A percentile compares a stretch with the other conserved stretches of the same genome.
These are phyloP conservation scores for Nicotiana tomentosiformis DNA, from an alignment of 257 asterid genomes.

Conservation along the genomic window DNA sequence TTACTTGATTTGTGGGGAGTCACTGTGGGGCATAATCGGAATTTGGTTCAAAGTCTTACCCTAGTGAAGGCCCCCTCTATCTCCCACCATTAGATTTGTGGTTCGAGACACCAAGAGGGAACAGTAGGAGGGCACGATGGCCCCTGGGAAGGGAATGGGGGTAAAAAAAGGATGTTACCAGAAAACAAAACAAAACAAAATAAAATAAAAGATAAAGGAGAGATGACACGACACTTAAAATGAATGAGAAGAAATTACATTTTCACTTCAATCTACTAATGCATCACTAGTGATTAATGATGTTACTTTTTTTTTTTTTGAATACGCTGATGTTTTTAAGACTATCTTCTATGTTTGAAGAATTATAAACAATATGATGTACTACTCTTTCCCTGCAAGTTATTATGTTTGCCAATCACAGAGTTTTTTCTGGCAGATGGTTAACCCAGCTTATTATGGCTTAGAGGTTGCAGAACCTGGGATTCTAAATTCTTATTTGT, in stretches of 20 bases:
- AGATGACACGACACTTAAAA: neutral
- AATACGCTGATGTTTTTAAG: neutral
- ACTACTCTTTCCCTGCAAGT: neutral
- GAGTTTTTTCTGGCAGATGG: slow-evolving; percentile 44
- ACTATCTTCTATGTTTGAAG: neutral
- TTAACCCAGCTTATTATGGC: slow-evolving; percentile 93
- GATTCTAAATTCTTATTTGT: slow-evolving; percentile 74
- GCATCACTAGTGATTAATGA: neutral
- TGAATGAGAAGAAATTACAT: neutral
- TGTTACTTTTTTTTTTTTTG: neutral
- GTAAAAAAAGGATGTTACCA: neutral
- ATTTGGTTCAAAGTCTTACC: neutral
- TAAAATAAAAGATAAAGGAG: neutral
- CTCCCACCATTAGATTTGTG: neutral
- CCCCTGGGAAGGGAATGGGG: neutral
- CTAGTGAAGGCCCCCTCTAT: neutral
- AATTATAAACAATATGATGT: neutral
- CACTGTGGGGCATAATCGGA: neutral
- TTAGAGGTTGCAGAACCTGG: slow-evolving; percentile 75
- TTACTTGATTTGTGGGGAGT: slow-evolving; percentile 1
- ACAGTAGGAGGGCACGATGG: neutral
- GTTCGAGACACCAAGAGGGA: neutral
- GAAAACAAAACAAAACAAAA: neutral
- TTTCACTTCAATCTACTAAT: neutral
- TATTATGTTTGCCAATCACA: slow-evolving; percentile 4